Evolutionary conservation across 345 rosid species (phyloP).

Genomic region (Populus euphratica): DNA sequence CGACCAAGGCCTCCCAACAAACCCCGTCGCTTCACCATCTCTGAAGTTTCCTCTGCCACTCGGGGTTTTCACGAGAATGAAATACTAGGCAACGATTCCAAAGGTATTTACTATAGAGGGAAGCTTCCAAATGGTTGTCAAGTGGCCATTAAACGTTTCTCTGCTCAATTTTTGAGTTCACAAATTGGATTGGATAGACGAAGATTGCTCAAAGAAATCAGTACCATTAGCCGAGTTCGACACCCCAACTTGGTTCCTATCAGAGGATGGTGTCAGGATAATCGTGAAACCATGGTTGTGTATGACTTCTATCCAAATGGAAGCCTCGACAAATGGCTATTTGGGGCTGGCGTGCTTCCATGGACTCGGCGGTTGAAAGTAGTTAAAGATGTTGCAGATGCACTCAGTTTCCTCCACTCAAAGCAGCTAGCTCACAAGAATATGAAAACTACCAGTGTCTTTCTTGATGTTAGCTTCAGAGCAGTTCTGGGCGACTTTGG

Average conservation of each 20-base stretch:
- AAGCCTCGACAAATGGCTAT: slow-evolving; percentile 44
- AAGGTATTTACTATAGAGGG: slow-evolving; percentile 41
- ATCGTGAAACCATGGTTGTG: slow-evolving; percentile 37
- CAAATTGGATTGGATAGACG: slow-evolving; percentile 29
- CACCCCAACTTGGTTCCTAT: slow-evolving; percentile 45
- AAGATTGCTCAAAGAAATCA: slow-evolving; percentile 39
- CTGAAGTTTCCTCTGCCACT: slow-evolving; percentile 43
- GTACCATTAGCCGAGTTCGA: slow-evolving; percentile 36
- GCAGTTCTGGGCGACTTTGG: slow-evolving; percentile 50
- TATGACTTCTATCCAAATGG: slow-evolving; percentile 44
- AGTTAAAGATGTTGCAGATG: slow-evolving; percentile 39
- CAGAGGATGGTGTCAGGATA: slow-evolving; percentile 49
- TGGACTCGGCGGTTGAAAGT: slow-evolving; percentile 45
- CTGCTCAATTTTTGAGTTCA: slow-evolving; percentile 33
- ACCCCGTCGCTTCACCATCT: slow-evolving; percentile 35
- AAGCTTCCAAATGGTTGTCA: slow-evolving; percentile 41
- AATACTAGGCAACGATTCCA: slow-evolving; percentile 36
- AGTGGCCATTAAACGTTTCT: slow-evolving; percentile 42
- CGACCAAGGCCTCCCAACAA: slow-evolving; percentile 50
- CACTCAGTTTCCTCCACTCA: slow-evolving; percentile 38
- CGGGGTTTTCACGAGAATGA: slow-evolving; percentile 38
- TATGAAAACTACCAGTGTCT: slow-evolving; percentile 43
- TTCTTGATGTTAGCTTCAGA: slow-evolving; percentile 48
- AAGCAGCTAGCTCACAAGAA: slow-evolving; percentile 49
- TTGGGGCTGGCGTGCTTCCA: slow-evolving; percentile 44